A percentile compares a stretch with the other conserved stretches of the same genome.
phyloP scores from a whole-genome alignment of 148 eudicot genomes.

The Rhododendron simsii region DNA sequence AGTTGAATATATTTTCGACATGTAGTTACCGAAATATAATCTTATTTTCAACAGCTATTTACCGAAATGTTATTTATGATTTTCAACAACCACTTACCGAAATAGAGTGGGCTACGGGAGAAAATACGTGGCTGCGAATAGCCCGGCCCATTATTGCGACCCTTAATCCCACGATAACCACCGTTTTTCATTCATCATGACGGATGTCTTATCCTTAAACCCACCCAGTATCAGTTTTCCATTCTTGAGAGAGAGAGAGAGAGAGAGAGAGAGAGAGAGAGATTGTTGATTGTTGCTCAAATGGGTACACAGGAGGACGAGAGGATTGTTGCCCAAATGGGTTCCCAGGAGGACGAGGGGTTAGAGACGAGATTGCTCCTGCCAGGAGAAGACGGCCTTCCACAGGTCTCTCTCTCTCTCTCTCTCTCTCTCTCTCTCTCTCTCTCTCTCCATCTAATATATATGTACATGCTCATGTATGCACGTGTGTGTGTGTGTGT shows the following conservation, averaged over 20 bases:
- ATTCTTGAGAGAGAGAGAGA: background rate
- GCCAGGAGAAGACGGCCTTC: background rate
- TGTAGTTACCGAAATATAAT: too few relatives aligned
- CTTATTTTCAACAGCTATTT: too few relatives aligned
- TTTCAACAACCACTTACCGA: too few relatives aligned
- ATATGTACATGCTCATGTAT: background rate
- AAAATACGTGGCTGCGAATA: too few relatives aligned
- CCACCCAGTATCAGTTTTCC: background rate
- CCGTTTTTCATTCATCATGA: too few relatives aligned
- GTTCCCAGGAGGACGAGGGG: background rate
- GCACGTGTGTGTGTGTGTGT: background rate
- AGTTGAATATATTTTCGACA: too few relatives aligned
- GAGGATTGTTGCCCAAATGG: background rate
- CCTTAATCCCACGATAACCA: too few relatives aligned
- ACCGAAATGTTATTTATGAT: too few relatives aligned
- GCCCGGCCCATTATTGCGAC: too few relatives aligned
- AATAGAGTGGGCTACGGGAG: too few relatives aligned
- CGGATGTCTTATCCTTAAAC: too few relatives aligned
- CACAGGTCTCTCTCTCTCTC: background rate
- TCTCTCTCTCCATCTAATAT: background rate
- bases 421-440: background rate
- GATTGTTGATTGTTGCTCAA: background rate
- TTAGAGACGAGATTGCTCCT: slow-evolving; percentile 1
- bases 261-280: background rate
- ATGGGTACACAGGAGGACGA: slow-evolving; percentile 2